phyloP scores from a whole-genome alignment of 768 basidiomycete genomes.

The Epithele typhae region DNA sequence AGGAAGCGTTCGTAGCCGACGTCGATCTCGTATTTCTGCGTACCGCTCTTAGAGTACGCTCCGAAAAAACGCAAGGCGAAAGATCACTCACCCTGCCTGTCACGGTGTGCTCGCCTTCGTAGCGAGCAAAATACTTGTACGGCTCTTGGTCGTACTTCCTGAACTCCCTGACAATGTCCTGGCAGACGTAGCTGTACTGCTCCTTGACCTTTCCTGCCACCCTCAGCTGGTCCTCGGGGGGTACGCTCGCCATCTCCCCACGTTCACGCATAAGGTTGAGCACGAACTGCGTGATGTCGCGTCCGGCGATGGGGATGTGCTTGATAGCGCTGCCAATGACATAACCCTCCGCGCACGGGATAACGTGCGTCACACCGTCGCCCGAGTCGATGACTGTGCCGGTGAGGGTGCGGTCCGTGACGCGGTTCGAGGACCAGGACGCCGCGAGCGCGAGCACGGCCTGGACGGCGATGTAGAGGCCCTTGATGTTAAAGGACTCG shows the following conservation, averaged over 20 bases:
- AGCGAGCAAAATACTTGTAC: conserved; percentile 90
- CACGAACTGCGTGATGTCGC: conserved; percentile 96
- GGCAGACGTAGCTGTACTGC: conserved; percentile 97
- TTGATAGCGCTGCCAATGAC: conserved; percentile 99
- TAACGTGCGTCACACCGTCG: conserved; percentile 99
- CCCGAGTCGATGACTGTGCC: conserved; percentile 99
- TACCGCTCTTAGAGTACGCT: not conserved
- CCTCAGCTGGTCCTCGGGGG: conserved; percentile 90
- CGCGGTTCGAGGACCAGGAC: conserved; percentile 91
- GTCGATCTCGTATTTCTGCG: conserved; percentile 83
- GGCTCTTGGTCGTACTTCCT: conserved; percentile 97
- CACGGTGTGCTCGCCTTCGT: conserved; percentile 89
- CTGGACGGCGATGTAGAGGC: conserved; percentile 97
- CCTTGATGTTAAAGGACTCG: conserved; percentile 99
- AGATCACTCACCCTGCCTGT: conserved; percentile 70
- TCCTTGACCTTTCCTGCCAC: conserved; percentile 96
- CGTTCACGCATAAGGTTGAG: conserved; percentile 94
- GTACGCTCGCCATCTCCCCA: conserved; percentile 85
- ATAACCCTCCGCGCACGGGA: conserved; percentile 94
- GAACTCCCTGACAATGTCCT: conserved; percentile 98
- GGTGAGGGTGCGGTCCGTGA: conserved; percentile 86
- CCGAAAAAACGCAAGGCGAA: not conserved
- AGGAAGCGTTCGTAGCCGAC: conserved; percentile 99
- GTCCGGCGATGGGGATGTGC: conserved; percentile 97
- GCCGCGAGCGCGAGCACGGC: conserved; percentile 98